phyloP scores from a whole-genome alignment of 257 asterid genomes.

The Solanum sejunctum region DNA sequence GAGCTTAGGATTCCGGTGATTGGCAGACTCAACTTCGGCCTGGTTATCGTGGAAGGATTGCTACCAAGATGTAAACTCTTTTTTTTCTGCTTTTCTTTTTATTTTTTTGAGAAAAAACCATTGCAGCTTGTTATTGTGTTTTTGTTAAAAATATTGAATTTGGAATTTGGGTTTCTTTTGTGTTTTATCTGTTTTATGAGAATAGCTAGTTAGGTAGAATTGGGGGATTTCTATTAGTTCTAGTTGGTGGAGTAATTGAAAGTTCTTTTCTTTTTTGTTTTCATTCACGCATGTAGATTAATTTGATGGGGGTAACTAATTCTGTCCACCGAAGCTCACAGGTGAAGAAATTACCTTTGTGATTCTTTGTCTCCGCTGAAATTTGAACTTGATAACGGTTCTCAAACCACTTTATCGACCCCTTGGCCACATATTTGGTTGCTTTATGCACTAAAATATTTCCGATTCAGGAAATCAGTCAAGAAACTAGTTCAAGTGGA shows the following conservation, averaged over 20 bases:
- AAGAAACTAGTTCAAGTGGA: background rate
- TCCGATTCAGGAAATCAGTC: background rate
- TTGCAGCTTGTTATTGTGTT: background rate
- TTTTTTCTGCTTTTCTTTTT: too few relatives aligned
- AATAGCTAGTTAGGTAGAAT: background rate
- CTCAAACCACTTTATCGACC: too few relatives aligned
- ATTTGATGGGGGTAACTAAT: background rate
- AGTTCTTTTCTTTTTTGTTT: too few relatives aligned
- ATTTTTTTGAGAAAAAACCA: background rate
- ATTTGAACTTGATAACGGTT: too few relatives aligned
- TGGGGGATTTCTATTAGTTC: background rate
- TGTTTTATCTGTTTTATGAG: background rate
- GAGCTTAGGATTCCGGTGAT: slow-evolving; percentile 3
- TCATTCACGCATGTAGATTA: background rate
- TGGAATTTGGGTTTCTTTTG: background rate
- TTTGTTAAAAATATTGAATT: background rate
- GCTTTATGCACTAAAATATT: background rate
- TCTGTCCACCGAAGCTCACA: too few relatives aligned
- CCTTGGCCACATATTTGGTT: too few relatives aligned
- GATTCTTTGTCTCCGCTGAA: too few relatives aligned
- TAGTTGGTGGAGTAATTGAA: too few relatives aligned
- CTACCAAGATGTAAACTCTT: slow-evolving; percentile 37
- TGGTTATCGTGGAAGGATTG: slow-evolving; percentile 54
- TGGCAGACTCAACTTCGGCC: slow-evolving; percentile 65
- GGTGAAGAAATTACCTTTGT: background rate